Conservation (phyloP, 2,329 filamentous ascomycete genomes). For the Xylariaceae sp. region DNA sequence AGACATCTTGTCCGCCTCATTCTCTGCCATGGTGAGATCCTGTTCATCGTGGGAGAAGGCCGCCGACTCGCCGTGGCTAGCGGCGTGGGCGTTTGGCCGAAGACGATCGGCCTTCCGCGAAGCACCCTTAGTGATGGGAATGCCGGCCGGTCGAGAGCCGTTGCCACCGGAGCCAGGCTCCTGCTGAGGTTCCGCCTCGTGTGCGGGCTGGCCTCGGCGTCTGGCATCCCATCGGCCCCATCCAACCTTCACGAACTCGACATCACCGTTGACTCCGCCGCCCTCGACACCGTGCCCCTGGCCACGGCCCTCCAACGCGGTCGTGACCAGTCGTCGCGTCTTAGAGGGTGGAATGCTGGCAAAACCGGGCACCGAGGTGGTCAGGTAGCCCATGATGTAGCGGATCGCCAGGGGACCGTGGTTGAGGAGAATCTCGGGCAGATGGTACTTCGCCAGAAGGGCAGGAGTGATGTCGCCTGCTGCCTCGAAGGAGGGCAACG, state of each 20-base stretch:
- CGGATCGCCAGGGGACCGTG: conserved; percentile 90
- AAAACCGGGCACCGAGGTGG: conserved; percentile 87
- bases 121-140: conserved; percentile 46
- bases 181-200: conserved; percentile 32
- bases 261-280: conserved; percentile 58
- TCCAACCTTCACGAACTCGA: conserved; percentile 89
- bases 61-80: conserved; percentile 62
- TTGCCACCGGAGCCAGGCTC: conserved; percentile 33
- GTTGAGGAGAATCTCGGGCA: conserved; percentile 82
- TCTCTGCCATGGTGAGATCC: conserved; percentile 63
- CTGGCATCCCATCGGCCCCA: conserved; percentile 95
- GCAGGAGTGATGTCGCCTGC: conserved; percentile 75
- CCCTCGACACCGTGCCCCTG: conserved; percentile 45
- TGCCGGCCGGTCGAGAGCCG: conserved; percentile 40
- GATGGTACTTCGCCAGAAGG: conserved; percentile 81
- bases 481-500: conserved; percentile 55
- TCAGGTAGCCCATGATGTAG: conserved; percentile 91
- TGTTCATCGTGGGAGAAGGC: conserved; percentile 68
- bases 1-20: conserved; percentile 95
- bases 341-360: conserved; percentile 82
- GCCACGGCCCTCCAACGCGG: conserved; percentile 74
- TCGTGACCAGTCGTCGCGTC: conserved; percentile 85
- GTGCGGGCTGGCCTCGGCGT: conserved; percentile 55
- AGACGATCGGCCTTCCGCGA: conserved; percentile 38
- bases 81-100: conserved; percentile 42